Percentiles rank a stretch among this genome's conserved stretches.
phyloP scores from a whole-genome alignment of 2,329 filamentous ascomycete genomes.

The Talaromyces sp. region DNA sequence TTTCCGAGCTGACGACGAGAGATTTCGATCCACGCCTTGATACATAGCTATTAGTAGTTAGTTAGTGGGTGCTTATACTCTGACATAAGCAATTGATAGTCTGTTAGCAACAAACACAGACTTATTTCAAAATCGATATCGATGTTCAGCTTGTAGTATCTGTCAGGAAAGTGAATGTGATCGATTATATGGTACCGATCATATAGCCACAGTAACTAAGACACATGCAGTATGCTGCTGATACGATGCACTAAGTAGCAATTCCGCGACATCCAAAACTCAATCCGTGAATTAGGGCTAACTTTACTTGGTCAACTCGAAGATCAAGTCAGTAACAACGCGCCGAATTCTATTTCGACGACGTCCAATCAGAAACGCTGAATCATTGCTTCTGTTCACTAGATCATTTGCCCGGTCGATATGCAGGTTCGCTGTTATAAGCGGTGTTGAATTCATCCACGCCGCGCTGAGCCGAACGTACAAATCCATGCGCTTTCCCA shows the following conservation, averaged over 20 bases:
- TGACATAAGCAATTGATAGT: not conserved
- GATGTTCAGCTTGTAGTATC: not conserved
- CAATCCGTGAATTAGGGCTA: not conserved
- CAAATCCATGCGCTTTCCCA: too few species aligned
- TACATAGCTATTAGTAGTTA: too few species aligned
- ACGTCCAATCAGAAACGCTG: not conserved
- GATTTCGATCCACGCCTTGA: not conserved
- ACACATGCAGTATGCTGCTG: not conserved
- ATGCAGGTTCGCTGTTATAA: not conserved
- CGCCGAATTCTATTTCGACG: not conserved
- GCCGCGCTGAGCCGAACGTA: not conserved
- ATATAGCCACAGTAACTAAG: not conserved
- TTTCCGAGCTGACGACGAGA: not conserved
- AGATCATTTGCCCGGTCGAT: too few species aligned
- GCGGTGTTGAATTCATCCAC: not conserved
- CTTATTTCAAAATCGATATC: not conserved
- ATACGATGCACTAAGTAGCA: not conserved
- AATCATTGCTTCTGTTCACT: too few species aligned
- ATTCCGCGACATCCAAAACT: not conserved
- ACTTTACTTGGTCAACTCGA: not conserved
- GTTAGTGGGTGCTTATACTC: not conserved
- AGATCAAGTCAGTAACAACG: not conserved
- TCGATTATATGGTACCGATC: too few species aligned
- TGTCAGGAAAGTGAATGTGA: not conserved
- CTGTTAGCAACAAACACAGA: not conserved